A percentile compares a stretch with the other conserved stretches of the same genome.
These are phyloP conservation scores for Priceomyces melissophilus DNA, from an alignment of 805 yeast species.

Conservation along the genomic window DNA sequence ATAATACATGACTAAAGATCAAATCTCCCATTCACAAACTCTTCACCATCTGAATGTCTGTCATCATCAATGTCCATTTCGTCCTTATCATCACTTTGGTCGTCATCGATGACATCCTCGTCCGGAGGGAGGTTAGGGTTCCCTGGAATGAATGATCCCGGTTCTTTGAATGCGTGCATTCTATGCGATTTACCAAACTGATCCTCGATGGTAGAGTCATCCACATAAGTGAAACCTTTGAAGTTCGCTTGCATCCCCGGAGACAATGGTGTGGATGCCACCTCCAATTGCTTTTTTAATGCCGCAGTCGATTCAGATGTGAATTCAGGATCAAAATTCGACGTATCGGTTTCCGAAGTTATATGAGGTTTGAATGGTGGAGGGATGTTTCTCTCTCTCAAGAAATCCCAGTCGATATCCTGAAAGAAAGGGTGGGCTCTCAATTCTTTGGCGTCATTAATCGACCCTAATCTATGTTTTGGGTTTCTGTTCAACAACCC, in stretches of 20 bases:
- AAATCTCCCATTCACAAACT: slow-evolving; percentile 85
- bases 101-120: slow-evolving; percentile 78
- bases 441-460: slow-evolving; percentile 88
- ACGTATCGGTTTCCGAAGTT: slow-evolving; percentile 86
- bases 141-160: slow-evolving; percentile 75
- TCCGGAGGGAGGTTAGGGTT: slow-evolving; percentile 78
- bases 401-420: slow-evolving; percentile 86
- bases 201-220: slow-evolving; percentile 89
- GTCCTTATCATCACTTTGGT: slow-evolving; percentile 46
- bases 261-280: slow-evolving; percentile 77
- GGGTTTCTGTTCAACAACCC: slow-evolving; percentile 95
- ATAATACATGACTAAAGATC: slow-evolving; percentile 50
- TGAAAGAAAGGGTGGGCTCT: slow-evolving; percentile 88
- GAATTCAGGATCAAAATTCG: slow-evolving; percentile 97
- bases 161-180: slow-evolving; percentile 38
- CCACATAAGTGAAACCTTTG: slow-evolving; percentile 95
- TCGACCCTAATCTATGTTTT: slow-evolving; percentile 87
- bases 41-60: slow-evolving; percentile 62
- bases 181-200: slow-evolving; percentile 51
- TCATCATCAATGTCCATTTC: slow-evolving; percentile 53
- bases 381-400: slow-evolving; percentile 76
- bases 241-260: slow-evolving; percentile 96
- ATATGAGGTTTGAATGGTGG: slow-evolving; percentile 98
- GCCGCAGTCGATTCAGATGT: slow-evolving; percentile 87
- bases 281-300: slow-evolving; percentile 61